phyloP scores from a whole-genome alignment of 805 yeast species.

The Wickerhamomyces chambardii region DNA sequence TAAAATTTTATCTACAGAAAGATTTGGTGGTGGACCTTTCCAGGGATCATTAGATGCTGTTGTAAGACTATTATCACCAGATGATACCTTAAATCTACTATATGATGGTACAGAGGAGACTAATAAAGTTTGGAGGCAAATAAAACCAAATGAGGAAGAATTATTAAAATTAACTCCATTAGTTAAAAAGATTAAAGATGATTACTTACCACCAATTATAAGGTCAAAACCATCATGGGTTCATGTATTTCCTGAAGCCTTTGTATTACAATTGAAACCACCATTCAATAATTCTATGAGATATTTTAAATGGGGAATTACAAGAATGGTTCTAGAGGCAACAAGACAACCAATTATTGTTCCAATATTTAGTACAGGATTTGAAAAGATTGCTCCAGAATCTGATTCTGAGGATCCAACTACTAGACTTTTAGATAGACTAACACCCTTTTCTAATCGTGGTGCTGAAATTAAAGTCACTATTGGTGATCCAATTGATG shows the following conservation, averaged over 20 bases:
- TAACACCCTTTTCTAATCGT: constrained; percentile 51
- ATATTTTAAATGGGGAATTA: constrained; percentile 93
- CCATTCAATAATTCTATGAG: constrained; percentile 86
- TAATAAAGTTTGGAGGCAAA: constrained; percentile 8
- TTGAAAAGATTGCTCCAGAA: constrained; percentile 84
- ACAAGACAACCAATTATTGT: constrained; percentile 78
- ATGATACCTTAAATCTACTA: constrained; percentile 44
- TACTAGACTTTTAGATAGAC: constrained; percentile 38
- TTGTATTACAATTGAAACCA: constrained; percentile 74
- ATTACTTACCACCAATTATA: constrained; percentile 44
- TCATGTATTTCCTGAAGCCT: constrained; percentile 93
- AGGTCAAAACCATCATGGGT: constrained; percentile 76
- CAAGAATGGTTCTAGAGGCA: constrained; percentile 75
- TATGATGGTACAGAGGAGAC: constrained; percentile 17
- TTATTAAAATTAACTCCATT: constrained; percentile 1
- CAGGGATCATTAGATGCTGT: constrained; percentile 89
- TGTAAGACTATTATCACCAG: constrained; percentile 69
- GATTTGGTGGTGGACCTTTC: constrained; percentile 92
- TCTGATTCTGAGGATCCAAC: constrained; percentile 30
- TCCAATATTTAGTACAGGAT: constrained; percentile 81
- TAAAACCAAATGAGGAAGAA: neutral
- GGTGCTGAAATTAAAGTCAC: constrained; percentile 62
- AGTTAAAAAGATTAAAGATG: constrained; percentile 11
- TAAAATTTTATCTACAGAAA: constrained; percentile 74
- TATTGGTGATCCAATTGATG: constrained; percentile 67